Conservation (phyloP, 108 stramenopile species). For the Cylindrotheca fusiformis region DNA sequence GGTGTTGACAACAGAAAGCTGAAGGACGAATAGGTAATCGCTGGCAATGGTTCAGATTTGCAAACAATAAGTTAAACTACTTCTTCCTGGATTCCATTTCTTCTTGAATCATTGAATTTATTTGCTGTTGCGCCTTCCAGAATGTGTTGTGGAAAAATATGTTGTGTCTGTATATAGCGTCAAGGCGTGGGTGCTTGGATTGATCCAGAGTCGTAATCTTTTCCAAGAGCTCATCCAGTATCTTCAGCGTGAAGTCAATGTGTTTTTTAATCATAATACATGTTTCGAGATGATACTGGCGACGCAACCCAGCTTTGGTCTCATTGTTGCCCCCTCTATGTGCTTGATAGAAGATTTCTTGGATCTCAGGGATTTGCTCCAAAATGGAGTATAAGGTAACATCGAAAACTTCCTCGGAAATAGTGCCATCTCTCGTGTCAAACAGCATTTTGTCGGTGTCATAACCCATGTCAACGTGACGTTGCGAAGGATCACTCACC, state of each 20-base stretch:
- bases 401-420: slow-evolving; percentile 38
- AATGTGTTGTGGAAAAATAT: slow-evolving; percentile 51
- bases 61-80: no score
- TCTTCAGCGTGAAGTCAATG: slow-evolving; percentile 42
- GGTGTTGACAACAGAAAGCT: no score
- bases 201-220: slow-evolving; percentile 21
- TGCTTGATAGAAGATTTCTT: slow-evolving; percentile 54
- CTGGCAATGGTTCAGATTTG: no score
- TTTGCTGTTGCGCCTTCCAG: slow-evolving; percentile 34
- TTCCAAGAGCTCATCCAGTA: slow-evolving; percentile 31
- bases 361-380: slow-evolving; percentile 26
- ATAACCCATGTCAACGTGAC: slow-evolving; percentile 33
- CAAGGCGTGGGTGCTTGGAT: slow-evolving; percentile 40
- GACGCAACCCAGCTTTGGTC: slow-evolving; percentile 37
- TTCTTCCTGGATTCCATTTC: neutral
- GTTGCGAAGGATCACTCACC: slow-evolving; percentile 27
- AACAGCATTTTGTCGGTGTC: slow-evolving; percentile 35
- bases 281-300: slow-evolving; percentile 48
- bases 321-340: slow-evolving; percentile 41
- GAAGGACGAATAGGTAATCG: no score
- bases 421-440: slow-evolving; percentile 20
- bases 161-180: slow-evolving; percentile 51
- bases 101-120: slow-evolving; percentile 23
- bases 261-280: slow-evolving; percentile 49
- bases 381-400: slow-evolving; percentile 27